phyloP scores from a whole-genome alignment of 441 rosid species.

The Brassica hybrid region DNA sequence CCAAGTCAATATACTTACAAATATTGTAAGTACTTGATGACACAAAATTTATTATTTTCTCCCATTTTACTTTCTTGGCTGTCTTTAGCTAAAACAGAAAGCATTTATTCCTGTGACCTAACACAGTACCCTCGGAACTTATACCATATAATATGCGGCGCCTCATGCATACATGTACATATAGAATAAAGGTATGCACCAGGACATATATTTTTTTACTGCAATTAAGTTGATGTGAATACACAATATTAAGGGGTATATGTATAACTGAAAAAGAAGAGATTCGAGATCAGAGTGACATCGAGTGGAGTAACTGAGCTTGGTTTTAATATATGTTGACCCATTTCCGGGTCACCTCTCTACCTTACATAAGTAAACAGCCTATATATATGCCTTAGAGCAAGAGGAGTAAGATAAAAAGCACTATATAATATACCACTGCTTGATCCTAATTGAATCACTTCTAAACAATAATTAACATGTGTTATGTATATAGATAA shows the following conservation, averaged over 20 bases:
- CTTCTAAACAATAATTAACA: slow-evolving; percentile 13
- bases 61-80: slow-evolving; percentile 29
- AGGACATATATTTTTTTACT: slow-evolving; percentile 8
- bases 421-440: slow-evolving; percentile 27
- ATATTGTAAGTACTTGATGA: not conserved
- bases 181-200: slow-evolving; percentile 10
- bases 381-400: slow-evolving; percentile 32
- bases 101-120: slow-evolving; percentile 47
- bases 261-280: not conserved
- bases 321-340: slow-evolving; percentile 39
- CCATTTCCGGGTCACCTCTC: slow-evolving; percentile 27
- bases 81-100: slow-evolving; percentile 40
- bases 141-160: slow-evolving; percentile 21
- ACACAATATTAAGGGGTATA: slow-evolving; percentile 7
- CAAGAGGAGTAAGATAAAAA: slow-evolving; percentile 29
- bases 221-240: slow-evolving; percentile 8
- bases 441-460: slow-evolving; percentile 33
- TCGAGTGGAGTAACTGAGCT: slow-evolving; percentile 39
- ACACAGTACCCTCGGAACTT: slow-evolving; percentile 33
- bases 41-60: slow-evolving; percentile 18
- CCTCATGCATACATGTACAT: not conserved
- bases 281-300: slow-evolving; percentile 26
- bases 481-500: not conserved
- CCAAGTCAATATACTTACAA: not conserved
- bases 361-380: slow-evolving; percentile 24